Evolutionary conservation across 441 rosid species (phyloP), one percentile per base, ranked within the genome.

Genomic region (Raphanus hybrid): DNA sequence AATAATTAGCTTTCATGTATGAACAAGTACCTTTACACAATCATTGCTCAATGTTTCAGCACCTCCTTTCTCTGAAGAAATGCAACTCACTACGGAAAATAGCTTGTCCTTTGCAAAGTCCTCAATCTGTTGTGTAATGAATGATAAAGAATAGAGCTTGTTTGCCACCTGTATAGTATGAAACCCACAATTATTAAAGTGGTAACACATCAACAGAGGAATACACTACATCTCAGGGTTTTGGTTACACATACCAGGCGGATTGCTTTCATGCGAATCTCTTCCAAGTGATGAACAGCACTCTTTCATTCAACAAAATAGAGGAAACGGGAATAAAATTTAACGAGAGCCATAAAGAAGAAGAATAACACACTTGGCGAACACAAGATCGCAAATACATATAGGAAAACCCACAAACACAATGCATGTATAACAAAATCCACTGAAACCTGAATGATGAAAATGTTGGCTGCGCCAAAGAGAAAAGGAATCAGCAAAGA

Each of bases 211-310:
- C 66, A 65, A 61, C 75, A 68, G 70, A 54, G 27, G 45, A 35
- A 66, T 73, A 52, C 73, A 70, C 60, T 82, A 66, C 32, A 76
- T 71, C 58, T 43, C 73, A 81, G 67, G 79, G 69, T 70, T 77
- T 55, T 74, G 69, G 37, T 45, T 48, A 80, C 58, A 63, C 79
- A 71, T 89, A 96, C 99, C 97, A 96, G 85, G 64, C 98, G 97
- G 71, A 92, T 92, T 60, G 99, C 99, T 90, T 92, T 96, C 99
- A 91, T 92, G 74, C 98, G 98, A 71, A 94, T 96, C 85, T 94
- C 99, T 88, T 94, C 99, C 87, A 75, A 83, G 80, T 83, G 88
- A 87, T 96, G 96, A 91, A 92, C 96, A 80, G 98, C 88, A 87
- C 98, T 91, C 99, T 94, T 82, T 78, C 70, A 77, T 67, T 37